A percentile compares a stretch with the other conserved stretches of the same genome.
Conservation (phyloP, 148 eudicot species). For the Arbutus unedo region DNA sequence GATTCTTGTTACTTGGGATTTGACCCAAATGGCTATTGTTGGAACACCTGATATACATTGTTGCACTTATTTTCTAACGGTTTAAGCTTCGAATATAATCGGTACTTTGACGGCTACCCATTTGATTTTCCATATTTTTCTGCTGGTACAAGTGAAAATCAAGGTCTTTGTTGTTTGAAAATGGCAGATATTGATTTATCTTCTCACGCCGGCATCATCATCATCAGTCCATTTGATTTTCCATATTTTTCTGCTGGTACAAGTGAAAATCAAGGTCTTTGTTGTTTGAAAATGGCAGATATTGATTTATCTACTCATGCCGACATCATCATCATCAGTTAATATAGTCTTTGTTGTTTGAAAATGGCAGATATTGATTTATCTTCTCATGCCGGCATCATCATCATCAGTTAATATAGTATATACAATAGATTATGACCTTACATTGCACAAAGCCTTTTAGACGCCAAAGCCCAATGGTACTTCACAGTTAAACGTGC, state of each 20-base stretch:
- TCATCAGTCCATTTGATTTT: slow-evolving; percentile 29
- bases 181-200: slow-evolving; percentile 70
- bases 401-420: slow-evolving; percentile 32
- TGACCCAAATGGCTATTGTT: neutral
- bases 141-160: neutral
- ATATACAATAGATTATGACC: too few species aligned
- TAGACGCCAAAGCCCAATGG: too few species aligned
- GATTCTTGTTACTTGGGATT: neutral
- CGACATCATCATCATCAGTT: slow-evolving; percentile 85
- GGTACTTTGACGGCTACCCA: neutral
- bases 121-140: neutral
- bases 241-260: neutral
- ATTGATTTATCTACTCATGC: slow-evolving; percentile 71
- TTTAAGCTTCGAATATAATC: neutral
- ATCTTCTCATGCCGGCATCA: slow-evolving; percentile 77
- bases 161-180: neutral
- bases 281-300: slow-evolving; percentile 40
- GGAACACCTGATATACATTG: neutral
- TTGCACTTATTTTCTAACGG: neutral
- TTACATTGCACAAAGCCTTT: too few species aligned
- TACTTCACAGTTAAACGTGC: too few species aligned
- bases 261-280: neutral
- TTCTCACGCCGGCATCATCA: slow-evolving; percentile 75
- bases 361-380: slow-evolving; percentile 62
- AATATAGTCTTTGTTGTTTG: slow-evolving; percentile 2